Evolutionary conservation across 257 asterid species (phyloP).

Genomic region (Ligustrum vulgare): DNA sequence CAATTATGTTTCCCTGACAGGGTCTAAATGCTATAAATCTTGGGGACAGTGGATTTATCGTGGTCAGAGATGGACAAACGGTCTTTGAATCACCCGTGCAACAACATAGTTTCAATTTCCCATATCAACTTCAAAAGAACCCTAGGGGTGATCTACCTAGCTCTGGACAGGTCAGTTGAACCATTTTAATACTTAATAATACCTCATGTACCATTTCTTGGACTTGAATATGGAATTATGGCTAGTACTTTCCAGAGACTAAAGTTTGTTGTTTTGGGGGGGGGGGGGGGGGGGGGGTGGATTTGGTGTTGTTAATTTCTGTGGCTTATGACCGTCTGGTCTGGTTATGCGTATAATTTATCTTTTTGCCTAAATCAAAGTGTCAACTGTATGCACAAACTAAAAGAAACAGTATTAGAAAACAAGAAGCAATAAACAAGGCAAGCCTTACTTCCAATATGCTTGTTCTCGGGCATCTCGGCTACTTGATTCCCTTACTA

Average conservation of each 20-base stretch:
- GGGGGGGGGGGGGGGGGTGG: too few species aligned
- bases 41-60: constrained; percentile 85
- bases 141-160: constrained; percentile 57
- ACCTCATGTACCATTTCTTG: background rate
- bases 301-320: too few species aligned
- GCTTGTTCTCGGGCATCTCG: background rate
- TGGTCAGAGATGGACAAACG: constrained; percentile 63
- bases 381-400: background rate
- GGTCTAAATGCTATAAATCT: constrained; percentile 82
- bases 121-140: constrained; percentile 72
- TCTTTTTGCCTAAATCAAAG: background rate
- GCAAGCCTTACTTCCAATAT: background rate
- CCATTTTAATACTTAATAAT: background rate
- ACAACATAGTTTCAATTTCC: constrained; percentile 80
- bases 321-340: background rate
- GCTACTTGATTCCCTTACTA: background rate
- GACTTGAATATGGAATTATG: background rate
- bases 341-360: background rate
- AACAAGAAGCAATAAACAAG: background rate
- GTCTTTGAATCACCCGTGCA: constrained; percentile 75
- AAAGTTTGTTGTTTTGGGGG: too few species aligned
- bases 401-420: background rate
- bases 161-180: constrained; percentile 59
- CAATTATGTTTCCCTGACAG: constrained; percentile 32
- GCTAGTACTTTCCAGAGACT: background rate